Conservation (phyloP, 176 grass and related monocot genomes). For the Thinopyrum elongatum region DNA sequence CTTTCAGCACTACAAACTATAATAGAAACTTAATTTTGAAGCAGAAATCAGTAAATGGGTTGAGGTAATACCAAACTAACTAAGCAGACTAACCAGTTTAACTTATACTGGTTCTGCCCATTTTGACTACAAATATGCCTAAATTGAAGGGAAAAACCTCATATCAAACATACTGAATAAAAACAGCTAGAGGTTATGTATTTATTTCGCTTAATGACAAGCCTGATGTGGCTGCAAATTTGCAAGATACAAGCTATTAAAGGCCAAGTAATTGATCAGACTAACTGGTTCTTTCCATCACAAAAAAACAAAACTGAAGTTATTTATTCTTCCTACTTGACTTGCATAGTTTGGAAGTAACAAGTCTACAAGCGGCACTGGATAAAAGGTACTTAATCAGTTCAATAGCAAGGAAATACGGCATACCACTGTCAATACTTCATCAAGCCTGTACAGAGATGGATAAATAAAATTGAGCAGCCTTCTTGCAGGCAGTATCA, state of each 20-base stretch:
- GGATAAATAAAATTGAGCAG: slow-evolving; percentile 89
- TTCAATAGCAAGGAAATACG: slow-evolving; percentile 17
- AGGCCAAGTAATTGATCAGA: neutral
- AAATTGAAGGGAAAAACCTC: neutral
- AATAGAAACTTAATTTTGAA: neutral
- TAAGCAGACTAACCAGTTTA: neutral
- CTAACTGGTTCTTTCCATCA: neutral
- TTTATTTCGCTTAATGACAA: neutral
- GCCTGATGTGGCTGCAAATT: too few relatives aligned
- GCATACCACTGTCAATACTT: slow-evolving; percentile 62
- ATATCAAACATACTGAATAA: neutral
- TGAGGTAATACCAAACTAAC: neutral
- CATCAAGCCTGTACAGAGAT: slow-evolving; percentile 77
- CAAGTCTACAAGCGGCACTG: slow-evolving; percentile 10
- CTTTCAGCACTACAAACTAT: neutral
- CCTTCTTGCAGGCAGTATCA: slow-evolving; percentile 70
- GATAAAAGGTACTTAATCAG: neutral
- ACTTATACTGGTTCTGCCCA: neutral
- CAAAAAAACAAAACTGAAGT: neutral
- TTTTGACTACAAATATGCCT: neutral
- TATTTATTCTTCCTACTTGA: neutral
- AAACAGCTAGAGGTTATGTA: neutral
- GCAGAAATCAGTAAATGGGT: neutral
- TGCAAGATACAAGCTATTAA: neutral
- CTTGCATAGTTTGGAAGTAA: neutral